These are phyloP conservation scores for Euphorbia peplus DNA, from an alignment of 345 rosid species.

Conservation along the genomic window DNA sequence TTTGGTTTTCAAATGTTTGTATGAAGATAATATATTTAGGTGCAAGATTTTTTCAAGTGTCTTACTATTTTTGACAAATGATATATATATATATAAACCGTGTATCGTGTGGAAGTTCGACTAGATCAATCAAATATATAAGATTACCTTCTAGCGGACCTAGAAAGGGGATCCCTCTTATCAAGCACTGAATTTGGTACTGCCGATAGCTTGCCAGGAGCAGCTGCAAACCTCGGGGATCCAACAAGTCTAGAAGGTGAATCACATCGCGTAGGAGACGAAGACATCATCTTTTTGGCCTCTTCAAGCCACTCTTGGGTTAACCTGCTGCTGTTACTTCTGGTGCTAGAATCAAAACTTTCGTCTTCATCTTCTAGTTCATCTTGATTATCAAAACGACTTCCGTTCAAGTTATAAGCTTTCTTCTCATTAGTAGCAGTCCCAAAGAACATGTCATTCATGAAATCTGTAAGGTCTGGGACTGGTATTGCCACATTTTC, in stretches of 20 bases:
- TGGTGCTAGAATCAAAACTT: conserved; percentile 48
- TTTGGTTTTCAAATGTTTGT: too few relatives aligned
- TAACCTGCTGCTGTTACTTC: conserved; percentile 55
- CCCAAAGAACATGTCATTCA: conserved; percentile 69
- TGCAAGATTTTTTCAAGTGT: too few relatives aligned
- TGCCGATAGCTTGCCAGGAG: conserved; percentile 29
- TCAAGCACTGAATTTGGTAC: conserved; percentile 36
- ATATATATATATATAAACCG: too few relatives aligned
- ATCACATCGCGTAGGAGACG: conserved; percentile 40
- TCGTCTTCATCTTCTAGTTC: conserved; percentile 22
- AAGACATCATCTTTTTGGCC: conserved; percentile 51
- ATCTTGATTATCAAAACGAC: neutral
- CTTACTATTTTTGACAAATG: too few relatives aligned
- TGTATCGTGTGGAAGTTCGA: too few relatives aligned
- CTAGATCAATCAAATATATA: too few relatives aligned
- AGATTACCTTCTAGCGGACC: conserved; percentile 64
- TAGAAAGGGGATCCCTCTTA: conserved; percentile 52
- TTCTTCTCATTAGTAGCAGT: conserved; percentile 32
- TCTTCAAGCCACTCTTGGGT: conserved; percentile 63
- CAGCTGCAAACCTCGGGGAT: conserved; percentile 45
- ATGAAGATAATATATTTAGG: too few relatives aligned
- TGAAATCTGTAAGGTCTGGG: conserved; percentile 64
- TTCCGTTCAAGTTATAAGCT: conserved; percentile 43
- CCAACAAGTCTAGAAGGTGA: conserved; percentile 45
- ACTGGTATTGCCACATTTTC: conserved; percentile 10